Conservation (phyloP, 352 stramenopile species). For the Sclerospora graminicola region DNA sequence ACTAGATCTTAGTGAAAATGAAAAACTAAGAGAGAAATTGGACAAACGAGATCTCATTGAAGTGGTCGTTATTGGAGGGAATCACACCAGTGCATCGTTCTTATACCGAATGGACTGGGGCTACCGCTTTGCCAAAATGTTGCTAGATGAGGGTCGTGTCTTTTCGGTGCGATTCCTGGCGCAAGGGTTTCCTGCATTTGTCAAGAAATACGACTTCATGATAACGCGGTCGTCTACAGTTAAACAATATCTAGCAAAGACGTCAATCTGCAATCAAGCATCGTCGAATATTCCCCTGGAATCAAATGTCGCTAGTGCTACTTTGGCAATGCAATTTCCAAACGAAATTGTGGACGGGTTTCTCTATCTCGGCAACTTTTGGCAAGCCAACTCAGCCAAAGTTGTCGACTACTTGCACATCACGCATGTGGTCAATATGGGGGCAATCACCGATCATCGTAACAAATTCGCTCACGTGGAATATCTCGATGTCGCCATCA, state of each 20-base stretch:
- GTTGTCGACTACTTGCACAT: slow-evolving; percentile 48
- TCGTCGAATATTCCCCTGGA: slow-evolving; percentile 1
- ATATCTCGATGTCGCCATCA: slow-evolving; percentile 58
- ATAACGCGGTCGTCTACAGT: slow-evolving; percentile 15
- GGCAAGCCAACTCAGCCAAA: slow-evolving; percentile 56
- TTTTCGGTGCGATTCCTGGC: slow-evolving; percentile 65
- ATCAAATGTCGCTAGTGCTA: slow-evolving; percentile 2
- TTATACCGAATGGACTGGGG: slow-evolving; percentile 58
- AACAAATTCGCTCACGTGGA: slow-evolving; percentile 40
- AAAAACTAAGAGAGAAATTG: slow-evolving; percentile 33
- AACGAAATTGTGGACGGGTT: slow-evolving; percentile 71
- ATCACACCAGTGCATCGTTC: slow-evolving; percentile 34
- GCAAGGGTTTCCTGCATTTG: slow-evolving; percentile 53
- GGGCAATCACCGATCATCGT: slow-evolving; percentile 45
- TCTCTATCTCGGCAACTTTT: slow-evolving; percentile 73
- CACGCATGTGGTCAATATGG: slow-evolving; percentile 70
- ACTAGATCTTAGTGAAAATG: slow-evolving; percentile 24
- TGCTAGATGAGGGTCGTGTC: slow-evolving; percentile 52
- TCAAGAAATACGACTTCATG: slow-evolving; percentile 65
- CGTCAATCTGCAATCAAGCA: not conserved
- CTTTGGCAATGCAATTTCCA: slow-evolving; percentile 34
- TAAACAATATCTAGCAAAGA: not conserved
- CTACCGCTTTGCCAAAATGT: slow-evolving; percentile 53
- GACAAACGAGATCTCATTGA: slow-evolving; percentile 52
- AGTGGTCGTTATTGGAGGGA: slow-evolving; percentile 53